These are phyloP conservation scores for Syzygium syzygioides DNA, from an alignment of 441 rosid genomes.

Conservation along the genomic window DNA sequence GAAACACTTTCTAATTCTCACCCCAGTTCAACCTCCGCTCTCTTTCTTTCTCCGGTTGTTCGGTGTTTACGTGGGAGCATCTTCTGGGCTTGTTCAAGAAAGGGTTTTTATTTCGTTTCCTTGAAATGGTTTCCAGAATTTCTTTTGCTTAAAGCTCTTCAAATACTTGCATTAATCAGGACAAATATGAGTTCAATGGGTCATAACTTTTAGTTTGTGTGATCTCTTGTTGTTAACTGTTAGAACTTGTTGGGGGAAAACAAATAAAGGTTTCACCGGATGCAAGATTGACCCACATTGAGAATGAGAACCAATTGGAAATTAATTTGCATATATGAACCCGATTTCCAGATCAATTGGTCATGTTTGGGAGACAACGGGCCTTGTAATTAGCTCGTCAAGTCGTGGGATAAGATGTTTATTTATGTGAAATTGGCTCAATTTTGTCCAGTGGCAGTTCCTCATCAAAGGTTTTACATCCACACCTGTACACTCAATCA, in stretches of 20 bases:
- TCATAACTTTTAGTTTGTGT: background rate
- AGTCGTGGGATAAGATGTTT: background rate
- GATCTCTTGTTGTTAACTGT: background rate
- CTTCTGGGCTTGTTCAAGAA: background rate
- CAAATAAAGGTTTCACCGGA: background rate
- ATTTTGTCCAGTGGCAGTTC: background rate
- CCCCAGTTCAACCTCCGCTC: background rate
- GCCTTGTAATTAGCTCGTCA: background rate
- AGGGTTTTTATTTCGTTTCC: background rate
- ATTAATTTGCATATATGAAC: background rate
- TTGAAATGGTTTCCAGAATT: background rate
- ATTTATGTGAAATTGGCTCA: background rate
- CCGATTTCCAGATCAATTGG: background rate
- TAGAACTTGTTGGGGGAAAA: background rate
- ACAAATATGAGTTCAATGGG: background rate
- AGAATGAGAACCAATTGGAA: background rate
- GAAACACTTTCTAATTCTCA: background rate
- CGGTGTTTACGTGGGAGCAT: background rate
- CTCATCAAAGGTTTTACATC: background rate
- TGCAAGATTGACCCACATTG: background rate
- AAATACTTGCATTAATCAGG: background rate
- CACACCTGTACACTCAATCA: background rate
- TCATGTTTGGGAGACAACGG: background rate
- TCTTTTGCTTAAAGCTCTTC: background rate
- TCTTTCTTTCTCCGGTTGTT: background rate